Conservation (phyloP, 495 filamentous ascomycete species). For the Clohesyomyces aquaticus region DNA sequence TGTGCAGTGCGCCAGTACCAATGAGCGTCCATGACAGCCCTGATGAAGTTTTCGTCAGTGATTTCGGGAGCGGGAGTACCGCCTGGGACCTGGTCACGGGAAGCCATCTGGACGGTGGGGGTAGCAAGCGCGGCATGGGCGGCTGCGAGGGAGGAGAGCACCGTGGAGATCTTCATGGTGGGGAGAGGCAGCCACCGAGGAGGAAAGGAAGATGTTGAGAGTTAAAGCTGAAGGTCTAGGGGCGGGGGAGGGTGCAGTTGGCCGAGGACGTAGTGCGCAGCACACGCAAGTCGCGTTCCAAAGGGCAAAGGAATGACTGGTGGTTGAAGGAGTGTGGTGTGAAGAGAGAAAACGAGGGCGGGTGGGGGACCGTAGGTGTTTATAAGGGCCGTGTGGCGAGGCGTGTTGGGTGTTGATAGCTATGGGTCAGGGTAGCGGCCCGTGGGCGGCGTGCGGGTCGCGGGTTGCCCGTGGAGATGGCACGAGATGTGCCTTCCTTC, state of each 20-base stretch:
- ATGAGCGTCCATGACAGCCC: slow-evolving; percentile 29
- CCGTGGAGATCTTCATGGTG: slow-evolving; percentile 29
- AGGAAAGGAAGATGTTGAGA: neutral
- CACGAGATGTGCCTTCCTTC: too few species aligned
- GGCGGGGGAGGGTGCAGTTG: slow-evolving; percentile 28
- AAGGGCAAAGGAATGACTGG: slow-evolving; percentile 24
- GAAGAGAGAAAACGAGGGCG: slow-evolving; percentile 1
- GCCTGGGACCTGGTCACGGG: neutral
- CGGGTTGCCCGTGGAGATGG: too few species aligned
- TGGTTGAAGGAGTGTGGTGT: slow-evolving; percentile 17
- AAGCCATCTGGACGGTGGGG: neutral
- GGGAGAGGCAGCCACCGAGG: slow-evolving; percentile 3
- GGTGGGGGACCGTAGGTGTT: neutral
- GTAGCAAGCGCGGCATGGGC: slow-evolving; percentile 15
- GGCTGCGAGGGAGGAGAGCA: slow-evolving; percentile 21
- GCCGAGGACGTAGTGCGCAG: slow-evolving; percentile 28
- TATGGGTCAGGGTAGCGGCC: neutral
- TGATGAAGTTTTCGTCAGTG: slow-evolving; percentile 27
- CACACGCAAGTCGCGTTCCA: neutral
- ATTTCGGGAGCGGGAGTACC: slow-evolving; percentile 21
- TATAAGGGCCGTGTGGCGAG: neutral
- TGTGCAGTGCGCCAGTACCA: slow-evolving; percentile 30
- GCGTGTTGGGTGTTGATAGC: neutral
- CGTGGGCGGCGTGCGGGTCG: too few species aligned
- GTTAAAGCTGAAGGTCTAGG: slow-evolving; percentile 2